phyloP scores from a whole-genome alignment of 371 early-diverging fungal species.

The Mucor sp. region DNA sequence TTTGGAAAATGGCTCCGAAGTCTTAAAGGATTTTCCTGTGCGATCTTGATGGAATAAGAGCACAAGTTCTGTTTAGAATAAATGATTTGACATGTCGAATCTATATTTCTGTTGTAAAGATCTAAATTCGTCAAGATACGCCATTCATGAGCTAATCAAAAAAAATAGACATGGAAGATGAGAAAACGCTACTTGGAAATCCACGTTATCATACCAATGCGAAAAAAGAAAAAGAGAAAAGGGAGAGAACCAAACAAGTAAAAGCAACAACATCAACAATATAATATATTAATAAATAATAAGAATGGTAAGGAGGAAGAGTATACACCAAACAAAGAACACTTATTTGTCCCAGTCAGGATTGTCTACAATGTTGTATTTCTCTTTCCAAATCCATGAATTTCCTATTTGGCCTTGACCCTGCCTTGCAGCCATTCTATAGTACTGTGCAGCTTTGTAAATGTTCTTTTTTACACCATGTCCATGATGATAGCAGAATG shows the following conservation, averaged over 20 bases:
- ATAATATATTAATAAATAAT: not conserved
- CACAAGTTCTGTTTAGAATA: not conserved
- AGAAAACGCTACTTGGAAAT: not conserved
- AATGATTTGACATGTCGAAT: not conserved
- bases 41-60: not conserved
- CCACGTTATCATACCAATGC: not conserved
- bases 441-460: slow-evolving; percentile 80
- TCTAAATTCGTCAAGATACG: not conserved
- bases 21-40: not conserved
- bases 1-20: no score
- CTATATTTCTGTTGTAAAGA: not conserved
- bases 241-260: not conserved
- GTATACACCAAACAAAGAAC: not conserved
- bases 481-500: slow-evolving; percentile 72
- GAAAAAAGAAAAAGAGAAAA: not conserved
- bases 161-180: not conserved
- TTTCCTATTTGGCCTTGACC: slow-evolving; percentile 82
- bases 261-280: not conserved
- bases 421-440: slow-evolving; percentile 78
- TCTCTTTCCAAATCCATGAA: slow-evolving; percentile 71
- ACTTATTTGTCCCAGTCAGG: not conserved
- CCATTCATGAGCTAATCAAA: not conserved
- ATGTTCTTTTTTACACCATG: slow-evolving; percentile 81
- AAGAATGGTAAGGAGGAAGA: not conserved
- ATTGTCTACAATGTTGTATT: slow-evolving; percentile 29